Conservation (phyloP, 108 stramenopile species). For the Cylindrotheca fusiformis region DNA sequence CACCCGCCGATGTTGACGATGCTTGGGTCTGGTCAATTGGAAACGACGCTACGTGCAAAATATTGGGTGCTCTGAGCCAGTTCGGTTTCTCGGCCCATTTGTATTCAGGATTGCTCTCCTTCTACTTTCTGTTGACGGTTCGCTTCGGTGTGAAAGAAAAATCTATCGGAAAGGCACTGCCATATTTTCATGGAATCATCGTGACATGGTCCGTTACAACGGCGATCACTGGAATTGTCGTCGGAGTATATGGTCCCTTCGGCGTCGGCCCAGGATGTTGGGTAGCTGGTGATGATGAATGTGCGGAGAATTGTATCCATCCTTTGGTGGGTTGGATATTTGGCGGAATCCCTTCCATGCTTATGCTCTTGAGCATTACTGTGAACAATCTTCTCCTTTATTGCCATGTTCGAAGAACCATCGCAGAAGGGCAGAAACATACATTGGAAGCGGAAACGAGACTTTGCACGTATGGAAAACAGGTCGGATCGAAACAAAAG, state of each 20-base stretch:
- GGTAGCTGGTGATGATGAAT: slow-evolving; percentile 3
- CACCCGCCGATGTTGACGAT: no score
- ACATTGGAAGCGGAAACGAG: not conserved
- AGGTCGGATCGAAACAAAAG: not conserved
- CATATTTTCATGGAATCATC: not conserved
- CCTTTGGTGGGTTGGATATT: slow-evolving; percentile 1
- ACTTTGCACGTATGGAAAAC: not conserved
- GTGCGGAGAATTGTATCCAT: not conserved
- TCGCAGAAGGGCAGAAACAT: no score
- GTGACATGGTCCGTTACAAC: slow-evolving; percentile 1
- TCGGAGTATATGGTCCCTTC: slow-evolving; percentile 5
- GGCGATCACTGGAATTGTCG: not conserved
- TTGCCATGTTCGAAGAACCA: not conserved
- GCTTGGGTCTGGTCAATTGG: no score
- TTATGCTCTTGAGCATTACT: not conserved
- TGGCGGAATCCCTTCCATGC: not conserved
- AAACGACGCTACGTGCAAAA: no score
- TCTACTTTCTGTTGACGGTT: slow-evolving; percentile 27
- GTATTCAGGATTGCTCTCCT: slow-evolving; percentile 26
- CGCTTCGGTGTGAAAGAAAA: slow-evolving; percentile 15
- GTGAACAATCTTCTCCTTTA: not conserved
- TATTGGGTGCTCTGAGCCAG: no score
- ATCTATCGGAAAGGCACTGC: slow-evolving; percentile 5
- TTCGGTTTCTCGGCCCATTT: slow-evolving; percentile 5
- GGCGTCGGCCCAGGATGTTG: slow-evolving; percentile 3